These are phyloP conservation scores for Blastobotrys arbuscula DNA, from an alignment of 1,139 yeast species.

Conservation along the genomic window DNA sequence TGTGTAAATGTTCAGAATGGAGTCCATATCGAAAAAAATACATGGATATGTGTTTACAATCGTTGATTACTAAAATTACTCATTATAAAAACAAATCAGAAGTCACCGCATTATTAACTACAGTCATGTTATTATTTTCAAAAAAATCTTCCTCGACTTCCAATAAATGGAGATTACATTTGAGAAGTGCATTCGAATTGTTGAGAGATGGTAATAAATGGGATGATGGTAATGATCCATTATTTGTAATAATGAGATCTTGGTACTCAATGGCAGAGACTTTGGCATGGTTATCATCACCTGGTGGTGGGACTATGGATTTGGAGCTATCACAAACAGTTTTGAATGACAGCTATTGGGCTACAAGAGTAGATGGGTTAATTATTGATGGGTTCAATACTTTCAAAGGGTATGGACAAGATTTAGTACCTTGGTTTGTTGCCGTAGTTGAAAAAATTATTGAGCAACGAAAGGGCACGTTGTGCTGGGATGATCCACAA, in stretches of 20 bases:
- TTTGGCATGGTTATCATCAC: slow-evolving; percentile 22
- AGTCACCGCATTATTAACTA: slow-evolving; percentile 18
- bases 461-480: slow-evolving; percentile 4
- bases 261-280: slow-evolving; percentile 23
- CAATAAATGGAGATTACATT: slow-evolving; percentile 29
- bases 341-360: slow-evolving; percentile 17
- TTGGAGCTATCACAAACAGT: slow-evolving; percentile 7
- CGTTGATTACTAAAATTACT: slow-evolving; percentile 16
- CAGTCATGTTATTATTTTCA: slow-evolving; percentile 26
- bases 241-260: slow-evolving; percentile 15
- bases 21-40: slow-evolving; percentile 18
- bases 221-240: slow-evolving; percentile 9
- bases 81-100: slow-evolving; percentile 14
- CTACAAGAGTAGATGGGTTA: slow-evolving; percentile 13
- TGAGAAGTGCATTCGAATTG: slow-evolving; percentile 26
- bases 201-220: slow-evolving; percentile 10
- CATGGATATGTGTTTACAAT: slow-evolving; percentile 21
- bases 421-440: slow-evolving; percentile 17
- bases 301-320: slow-evolving; percentile 19
- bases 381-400: slow-evolving; percentile 22
- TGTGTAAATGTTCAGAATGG: slow-evolving; percentile 22
- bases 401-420: slow-evolving; percentile 18
- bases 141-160: slow-evolving; percentile 26
- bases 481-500: slow-evolving; percentile 7
- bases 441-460: slow-evolving; percentile 12